Percentiles rank a stretch among this genome's conserved stretches.
Evolutionary conservation across 78 protist genomes (phyloP).

Genomic region (Pigoraptor vietnamica): DNA sequence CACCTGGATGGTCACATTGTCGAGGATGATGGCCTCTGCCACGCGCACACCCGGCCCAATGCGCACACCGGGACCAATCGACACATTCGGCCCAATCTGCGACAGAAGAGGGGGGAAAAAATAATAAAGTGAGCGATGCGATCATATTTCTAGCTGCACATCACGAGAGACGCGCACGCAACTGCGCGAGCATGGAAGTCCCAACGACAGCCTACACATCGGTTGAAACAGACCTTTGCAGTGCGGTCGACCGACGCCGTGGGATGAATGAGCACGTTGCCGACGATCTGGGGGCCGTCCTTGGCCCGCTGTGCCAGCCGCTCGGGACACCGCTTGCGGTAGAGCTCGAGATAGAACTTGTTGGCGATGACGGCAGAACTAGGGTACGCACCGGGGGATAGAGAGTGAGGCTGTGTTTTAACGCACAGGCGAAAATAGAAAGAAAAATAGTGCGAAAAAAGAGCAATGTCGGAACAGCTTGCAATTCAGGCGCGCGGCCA

Average conservation of each 20-base stretch:
- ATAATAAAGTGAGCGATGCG: not conserved
- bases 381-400: not conserved
- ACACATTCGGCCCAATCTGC: constrained; percentile 31
- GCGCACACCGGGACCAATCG: constrained; percentile 1
- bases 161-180: too few species aligned
- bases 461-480: too few species aligned
- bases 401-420: not conserved
- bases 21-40: constrained; percentile 5
- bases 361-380: not conserved
- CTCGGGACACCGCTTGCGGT: not conserved
- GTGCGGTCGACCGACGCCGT: constrained; percentile 18
- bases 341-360: not conserved
- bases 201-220: too few species aligned
- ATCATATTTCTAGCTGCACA: not conserved
- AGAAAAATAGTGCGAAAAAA: too few species aligned
- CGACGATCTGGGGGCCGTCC: not conserved
- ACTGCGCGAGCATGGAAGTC: too few species aligned
- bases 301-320: not conserved
- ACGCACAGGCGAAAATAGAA: too few species aligned
- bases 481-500: too few species aligned
- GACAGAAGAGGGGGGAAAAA: not conserved
- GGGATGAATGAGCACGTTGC: constrained; percentile 9
- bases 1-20: not conserved
- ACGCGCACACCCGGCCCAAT: constrained; percentile 22
- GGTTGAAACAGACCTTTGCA: constrained; percentile 6